These are phyloP conservation scores for Jackrogersella multiformis DNA, from an alignment of 495 filamentous ascomycete genomes.

Conservation along the genomic window DNA sequence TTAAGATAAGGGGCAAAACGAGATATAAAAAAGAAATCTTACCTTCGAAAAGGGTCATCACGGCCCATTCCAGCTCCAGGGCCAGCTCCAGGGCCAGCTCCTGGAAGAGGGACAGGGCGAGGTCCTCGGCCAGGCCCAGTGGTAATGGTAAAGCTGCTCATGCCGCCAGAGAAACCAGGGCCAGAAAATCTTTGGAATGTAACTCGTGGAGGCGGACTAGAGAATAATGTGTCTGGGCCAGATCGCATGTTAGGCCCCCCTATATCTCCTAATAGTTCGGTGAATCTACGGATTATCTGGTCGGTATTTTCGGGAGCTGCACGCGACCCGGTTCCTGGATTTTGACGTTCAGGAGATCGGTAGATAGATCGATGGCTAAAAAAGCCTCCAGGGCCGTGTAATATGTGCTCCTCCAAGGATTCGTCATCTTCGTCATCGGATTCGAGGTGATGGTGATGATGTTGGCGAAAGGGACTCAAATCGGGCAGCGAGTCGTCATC, in stretches of 20 bases:
- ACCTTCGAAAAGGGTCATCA: slow-evolving; percentile 46
- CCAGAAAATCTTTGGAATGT: slow-evolving; percentile 43
- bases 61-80: neutral
- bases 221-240: slow-evolving; percentile 42
- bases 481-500: slow-evolving; percentile 54
- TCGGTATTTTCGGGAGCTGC: slow-evolving; percentile 41
- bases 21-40: slow-evolving; percentile 5
- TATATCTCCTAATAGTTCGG: slow-evolving; percentile 49
- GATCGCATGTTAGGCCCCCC: slow-evolving; percentile 34
- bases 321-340: slow-evolving; percentile 26
- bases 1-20: neutral
- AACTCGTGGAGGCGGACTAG: slow-evolving; percentile 24
- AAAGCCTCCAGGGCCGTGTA: slow-evolving; percentile 58
- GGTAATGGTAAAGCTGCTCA: slow-evolving; percentile 49
- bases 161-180: slow-evolving; percentile 37
- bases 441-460: slow-evolving; percentile 46
- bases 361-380: slow-evolving; percentile 44
- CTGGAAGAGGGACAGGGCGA: slow-evolving; percentile 2
- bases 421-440: slow-evolving; percentile 59
- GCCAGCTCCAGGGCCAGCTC: neutral
- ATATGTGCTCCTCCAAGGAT: slow-evolving; percentile 59
- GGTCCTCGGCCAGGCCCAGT: slow-evolving; percentile 31
- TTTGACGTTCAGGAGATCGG: slow-evolving; percentile 39
- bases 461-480: slow-evolving; percentile 37
- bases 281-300: slow-evolving; percentile 54